These are phyloP conservation scores for Exophiala oligosperma DNA, from an alignment of 2,329 filamentous ascomycete genomes.

Conservation along the genomic window DNA sequence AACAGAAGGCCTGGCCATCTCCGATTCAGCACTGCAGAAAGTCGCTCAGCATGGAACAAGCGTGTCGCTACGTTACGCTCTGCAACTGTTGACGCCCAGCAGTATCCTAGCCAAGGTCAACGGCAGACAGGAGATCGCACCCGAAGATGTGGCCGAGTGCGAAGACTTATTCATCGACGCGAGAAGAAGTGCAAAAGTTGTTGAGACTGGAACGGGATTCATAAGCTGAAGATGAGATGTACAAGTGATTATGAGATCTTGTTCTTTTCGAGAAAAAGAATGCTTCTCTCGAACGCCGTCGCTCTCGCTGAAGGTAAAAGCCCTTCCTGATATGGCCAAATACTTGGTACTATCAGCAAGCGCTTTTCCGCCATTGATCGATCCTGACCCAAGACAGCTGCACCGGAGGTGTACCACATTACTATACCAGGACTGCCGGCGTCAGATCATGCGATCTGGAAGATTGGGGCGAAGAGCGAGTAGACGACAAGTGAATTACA, in stretches of 20 bases:
- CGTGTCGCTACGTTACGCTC: conserved; percentile 86
- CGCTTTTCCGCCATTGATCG: no score
- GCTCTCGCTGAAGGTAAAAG: no score
- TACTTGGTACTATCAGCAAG: no score
- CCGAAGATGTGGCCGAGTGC: conserved; percentile 76
- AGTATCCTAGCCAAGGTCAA: conserved; percentile 88
- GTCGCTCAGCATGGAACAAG: conserved; percentile 83
- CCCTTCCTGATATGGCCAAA: no score
- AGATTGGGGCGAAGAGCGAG: no score
- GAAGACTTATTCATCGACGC: conserved; percentile 83
- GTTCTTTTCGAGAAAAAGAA: no score
- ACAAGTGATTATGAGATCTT: neutral
- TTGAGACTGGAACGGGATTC: conserved; percentile 66
- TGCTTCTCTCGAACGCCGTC: no score
- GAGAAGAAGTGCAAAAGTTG: conserved; percentile 70
- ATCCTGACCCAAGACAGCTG: no score
- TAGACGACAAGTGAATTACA: no score
- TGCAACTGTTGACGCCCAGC: conserved; percentile 86
- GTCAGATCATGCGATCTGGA: no score
- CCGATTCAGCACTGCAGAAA: conserved; percentile 81
- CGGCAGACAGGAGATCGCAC: conserved; percentile 72
- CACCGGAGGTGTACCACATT: no score
- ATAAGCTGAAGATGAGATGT: conserved; percentile 52
- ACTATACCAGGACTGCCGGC: no score
- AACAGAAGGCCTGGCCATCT: conserved; percentile 77